Base-by-base conservation (phyloP, 1,284 basidiomycete genomes). In the Apiotrichum siamense region DNA sequence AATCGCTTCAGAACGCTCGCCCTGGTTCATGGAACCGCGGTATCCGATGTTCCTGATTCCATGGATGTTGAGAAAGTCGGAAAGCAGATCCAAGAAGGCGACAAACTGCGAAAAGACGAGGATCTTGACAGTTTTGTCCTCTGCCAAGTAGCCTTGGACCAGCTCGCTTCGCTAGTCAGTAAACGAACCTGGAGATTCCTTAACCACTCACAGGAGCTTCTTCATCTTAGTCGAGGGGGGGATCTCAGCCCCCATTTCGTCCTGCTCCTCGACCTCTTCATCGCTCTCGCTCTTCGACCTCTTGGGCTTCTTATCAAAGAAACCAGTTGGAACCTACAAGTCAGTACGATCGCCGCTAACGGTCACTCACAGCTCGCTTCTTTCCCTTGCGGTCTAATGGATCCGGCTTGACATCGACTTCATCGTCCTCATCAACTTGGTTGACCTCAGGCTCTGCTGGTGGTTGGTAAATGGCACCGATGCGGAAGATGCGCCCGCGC, bases 381-480 rank as follows among this genome's bases (percentile, higher is more conserved):
- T 65, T 67, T 40, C 54, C 65, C 50, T 67, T 70, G 56, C 54
- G 48, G 49, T 58, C 50, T 6, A 48, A 36, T 37, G 20, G n/a
- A n/a, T n/a, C 12, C 35, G 25, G 26, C n/a, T 29, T 41, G 26
- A 41, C 43, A 18, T 50, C 54, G 15, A 54, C 50, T n/a, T 41
- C 47, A 15, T 35, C 47, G 9, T 46, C 46, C 11, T 24, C 29
- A 3, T 58, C 52, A 18, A 50, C 42, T 12, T 52, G 29, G 88
- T 86, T 29, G 87, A 18, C 87, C 21, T 87, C 87, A 66, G 90
- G 55, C 21, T 51, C 52, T 24, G 52, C 40, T 23, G 61, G 48
- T 21, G 69, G 64, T 15, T 64, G 49, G 52, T 63, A 68, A 44
- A 71, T 63, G 3, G 67, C 71, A 3, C 55, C 46, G 2, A 65